These are phyloP conservation scores for Trichothecium roseum DNA, from an alignment of 2,329 filamentous ascomycete genomes.

Conservation along the genomic window DNA sequence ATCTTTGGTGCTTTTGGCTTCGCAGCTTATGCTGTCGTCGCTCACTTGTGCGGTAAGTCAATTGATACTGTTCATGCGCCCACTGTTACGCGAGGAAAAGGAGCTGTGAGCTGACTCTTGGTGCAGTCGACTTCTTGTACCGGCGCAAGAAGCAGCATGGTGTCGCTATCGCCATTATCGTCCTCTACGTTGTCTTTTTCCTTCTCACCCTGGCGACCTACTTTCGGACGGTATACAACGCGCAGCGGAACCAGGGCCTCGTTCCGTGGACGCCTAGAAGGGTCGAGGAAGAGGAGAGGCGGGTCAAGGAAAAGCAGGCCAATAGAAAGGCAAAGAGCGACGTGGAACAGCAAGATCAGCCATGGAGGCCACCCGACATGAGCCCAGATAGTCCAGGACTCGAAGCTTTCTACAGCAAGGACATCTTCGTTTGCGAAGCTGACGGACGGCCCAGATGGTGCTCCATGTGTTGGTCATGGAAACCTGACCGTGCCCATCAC, in stretches of 20 bases:
- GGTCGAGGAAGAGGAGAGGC: constrained; percentile 7
- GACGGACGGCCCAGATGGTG: constrained; percentile 86
- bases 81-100: constrained; percentile 1
- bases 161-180: constrained; percentile 58
- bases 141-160: constrained; percentile 33
- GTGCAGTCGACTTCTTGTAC: constrained; percentile 63
- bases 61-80: constrained; percentile 1
- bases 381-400: constrained; percentile 56
- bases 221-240: constrained; percentile 56
- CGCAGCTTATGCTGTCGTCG: constrained; percentile 61
- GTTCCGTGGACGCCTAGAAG: constrained; percentile 35
- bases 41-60: constrained; percentile 54
- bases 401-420: constrained; percentile 69
- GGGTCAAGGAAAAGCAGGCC: constrained; percentile 11
- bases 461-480: constrained; percentile 73
- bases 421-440: constrained; percentile 73
- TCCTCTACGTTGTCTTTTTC: constrained; percentile 64
- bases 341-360: constrained; percentile 12
- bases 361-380: constrained; percentile 28
- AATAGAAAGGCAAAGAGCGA: constrained; percentile 2
- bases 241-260: constrained; percentile 63
- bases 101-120: constrained; percentile 4
- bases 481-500: constrained; percentile 80
- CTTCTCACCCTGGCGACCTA: constrained; percentile 58
- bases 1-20: constrained; percentile 58